Conservation (phyloP, 805 yeast genomes). For the Candida chilensis region DNA sequence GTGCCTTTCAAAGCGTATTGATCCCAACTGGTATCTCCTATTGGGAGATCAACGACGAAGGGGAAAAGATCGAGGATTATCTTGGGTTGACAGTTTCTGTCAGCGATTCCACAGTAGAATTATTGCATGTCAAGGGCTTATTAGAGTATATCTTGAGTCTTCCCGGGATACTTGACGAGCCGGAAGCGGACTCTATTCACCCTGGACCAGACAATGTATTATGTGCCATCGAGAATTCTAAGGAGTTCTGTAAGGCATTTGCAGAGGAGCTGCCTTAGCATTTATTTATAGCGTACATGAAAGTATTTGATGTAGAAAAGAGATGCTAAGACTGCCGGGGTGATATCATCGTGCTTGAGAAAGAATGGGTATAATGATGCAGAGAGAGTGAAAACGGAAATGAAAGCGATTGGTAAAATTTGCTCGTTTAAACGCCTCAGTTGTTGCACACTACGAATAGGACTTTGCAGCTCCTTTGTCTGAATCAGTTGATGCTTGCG, state of each 20-base stretch:
- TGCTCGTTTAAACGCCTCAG: too few relatives aligned
- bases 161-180: slow-evolving; percentile 6
- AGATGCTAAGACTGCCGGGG: too few relatives aligned
- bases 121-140: slow-evolving; percentile 18
- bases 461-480: too few relatives aligned
- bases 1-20: slow-evolving; percentile 15
- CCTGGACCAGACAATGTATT: slow-evolving; percentile 14
- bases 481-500: too few relatives aligned
- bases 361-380: too few relatives aligned
- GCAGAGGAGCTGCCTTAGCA: too few relatives aligned
- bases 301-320: too few relatives aligned
- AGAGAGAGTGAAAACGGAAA: too few relatives aligned
- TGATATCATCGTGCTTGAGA: too few relatives aligned
- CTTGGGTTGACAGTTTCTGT: slow-evolving; percentile 20
- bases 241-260: slow-evolving; percentile 17
- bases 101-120: slow-evolving; percentile 20
- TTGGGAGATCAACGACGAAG: slow-evolving; percentile 10
- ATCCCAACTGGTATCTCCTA: slow-evolving; percentile 24
- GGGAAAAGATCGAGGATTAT: slow-evolving; percentile 9
- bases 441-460: too few relatives aligned
- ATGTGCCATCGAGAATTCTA: slow-evolving; percentile 17
- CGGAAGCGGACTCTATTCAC: slow-evolving; percentile 3
- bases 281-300: too few relatives aligned
- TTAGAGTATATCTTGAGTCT: slow-evolving; percentile 6
- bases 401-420: too few relatives aligned